A percentile compares a stretch with the other conserved stretches of the same genome.
Conservation (phyloP, 495 filamentous ascomycete genomes). For the Penicillium lagena region DNA sequence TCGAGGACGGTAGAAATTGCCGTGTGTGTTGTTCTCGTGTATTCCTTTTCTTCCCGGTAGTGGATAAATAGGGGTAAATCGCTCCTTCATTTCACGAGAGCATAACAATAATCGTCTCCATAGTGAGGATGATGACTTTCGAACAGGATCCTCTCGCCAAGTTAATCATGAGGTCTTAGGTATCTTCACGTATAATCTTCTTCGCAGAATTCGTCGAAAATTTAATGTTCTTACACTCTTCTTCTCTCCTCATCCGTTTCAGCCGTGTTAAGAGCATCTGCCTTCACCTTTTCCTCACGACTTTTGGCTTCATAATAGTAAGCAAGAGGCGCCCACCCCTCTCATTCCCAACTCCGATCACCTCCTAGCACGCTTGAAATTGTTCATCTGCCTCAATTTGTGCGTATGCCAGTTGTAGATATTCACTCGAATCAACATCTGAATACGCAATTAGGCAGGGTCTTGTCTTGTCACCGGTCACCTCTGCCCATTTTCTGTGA, state of each 20-base stretch:
- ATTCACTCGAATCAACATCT: slow-evolving; percentile 10
- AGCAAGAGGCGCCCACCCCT: slow-evolving; percentile 17
- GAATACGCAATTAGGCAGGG: slow-evolving; percentile 13
- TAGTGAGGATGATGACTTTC: no score
- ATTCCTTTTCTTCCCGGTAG: no score
- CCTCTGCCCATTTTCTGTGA: slow-evolving; percentile 4
- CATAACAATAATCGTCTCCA: no score
- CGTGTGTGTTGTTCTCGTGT: no score
- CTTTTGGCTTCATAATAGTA: slow-evolving; percentile 11
- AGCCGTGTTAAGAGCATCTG: slow-evolving; percentile 13
- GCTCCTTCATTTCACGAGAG: no score
- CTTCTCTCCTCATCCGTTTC: slow-evolving; percentile 12
- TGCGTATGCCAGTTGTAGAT: slow-evolving; percentile 5
- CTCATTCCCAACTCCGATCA: slow-evolving; percentile 11
- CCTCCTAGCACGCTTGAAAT: slow-evolving; percentile 5
- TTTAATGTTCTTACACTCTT: slow-evolving; percentile 18
- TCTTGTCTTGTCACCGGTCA: background rate
- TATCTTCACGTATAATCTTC: slow-evolving; percentile 11
- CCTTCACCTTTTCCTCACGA: slow-evolving; percentile 12
- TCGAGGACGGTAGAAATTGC: no score
- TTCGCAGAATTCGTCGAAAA: slow-evolving; percentile 21
- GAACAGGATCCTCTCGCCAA: no score
- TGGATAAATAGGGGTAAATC: no score
- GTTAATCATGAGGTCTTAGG: no score
- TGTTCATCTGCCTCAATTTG: slow-evolving; percentile 17